Percentiles rank a stretch among this genome's conserved stretches.
These are phyloP conservation scores for Saccharomyces eubayanus DNA, from an alignment of 805 yeast genomes.

Conservation along the genomic window DNA sequence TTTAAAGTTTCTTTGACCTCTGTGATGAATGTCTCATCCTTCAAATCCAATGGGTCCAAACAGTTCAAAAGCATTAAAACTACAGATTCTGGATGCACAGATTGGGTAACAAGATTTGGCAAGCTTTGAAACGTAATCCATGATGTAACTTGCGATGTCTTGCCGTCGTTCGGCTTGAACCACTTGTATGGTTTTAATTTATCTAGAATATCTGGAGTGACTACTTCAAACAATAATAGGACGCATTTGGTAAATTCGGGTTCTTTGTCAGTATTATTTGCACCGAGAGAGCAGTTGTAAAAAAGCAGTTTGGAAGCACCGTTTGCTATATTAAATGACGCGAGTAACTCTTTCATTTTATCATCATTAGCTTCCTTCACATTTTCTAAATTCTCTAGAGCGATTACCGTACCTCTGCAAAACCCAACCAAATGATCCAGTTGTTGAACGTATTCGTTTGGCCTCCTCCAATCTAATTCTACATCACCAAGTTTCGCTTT, in stretches of 20 bases:
- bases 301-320: constrained; percentile 8
- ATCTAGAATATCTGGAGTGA: background rate
- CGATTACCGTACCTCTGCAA: constrained; percentile 17
- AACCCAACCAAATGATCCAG: constrained; percentile 12
- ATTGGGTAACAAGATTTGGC: constrained; percentile 29
- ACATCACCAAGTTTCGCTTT: constrained; percentile 9
- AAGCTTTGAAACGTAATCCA: constrained; percentile 32
- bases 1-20: constrained; percentile 46
- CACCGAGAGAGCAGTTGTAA: background rate
- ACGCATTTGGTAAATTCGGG: constrained; percentile 23
- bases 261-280: background rate
- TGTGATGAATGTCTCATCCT: constrained; percentile 40
- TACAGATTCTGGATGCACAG: constrained; percentile 24
- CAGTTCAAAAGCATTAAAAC: constrained; percentile 62
- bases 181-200: constrained; percentile 5
- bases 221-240: constrained; percentile 14
- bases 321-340: constrained; percentile 4
- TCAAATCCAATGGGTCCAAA: constrained; percentile 55
- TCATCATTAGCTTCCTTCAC: constrained; percentile 9
- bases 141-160: constrained; percentile 12
- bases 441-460: constrained; percentile 20
- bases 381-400: constrained; percentile 10
- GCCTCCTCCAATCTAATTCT: constrained; percentile 21
- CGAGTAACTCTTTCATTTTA: constrained; percentile 4
- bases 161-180: constrained; percentile 20